Evolutionary conservation across 306 rosid species (phyloP), one percentile per base, ranked within the genome.

Genomic region (Medicago lupulina): DNA sequence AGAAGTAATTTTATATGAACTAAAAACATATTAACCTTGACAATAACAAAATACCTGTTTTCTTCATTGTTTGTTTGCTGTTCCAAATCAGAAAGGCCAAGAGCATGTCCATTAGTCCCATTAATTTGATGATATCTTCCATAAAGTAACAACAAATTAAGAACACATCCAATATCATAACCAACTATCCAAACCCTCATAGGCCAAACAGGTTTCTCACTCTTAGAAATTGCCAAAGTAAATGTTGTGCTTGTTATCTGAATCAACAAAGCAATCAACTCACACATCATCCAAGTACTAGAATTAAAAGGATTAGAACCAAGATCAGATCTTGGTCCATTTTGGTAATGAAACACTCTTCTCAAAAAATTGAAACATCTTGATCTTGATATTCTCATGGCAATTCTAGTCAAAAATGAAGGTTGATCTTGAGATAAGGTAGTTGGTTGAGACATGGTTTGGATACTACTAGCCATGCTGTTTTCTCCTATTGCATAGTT

Each of bases 121-220:
- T 82, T 49, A 50, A 82, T 83, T 58, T 85, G 85, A 80, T 83
- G 69, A 69, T 84, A 88, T 47, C 97, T 91, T 9, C 92, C 96
- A 74, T 71, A 89, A 31, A 92, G 97, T 17, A 95, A 71, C 76
- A 95, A 54, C 60, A 95, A 47, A 81, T 81, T 88, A 71, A 89
- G 91, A 38, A 84, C 55, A 82, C 96, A 95, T 0, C 93, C 96
- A 67, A 89, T 78, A 23, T 89, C 92, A 77, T 95, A 95, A 31
- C 98, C 98, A 14, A 80, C 77, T 10, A 95, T 70, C 98, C 98
- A 95, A 36, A 92, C 62, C 84, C 98, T 89, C 97, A 92, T 92
- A 36, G 98, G 98, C 98, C 97, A 90, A 84, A 95, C 77, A 3
- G 98, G 98, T 53, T 80, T 90, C 79, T 95, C 97, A 55, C 44